Conservation (phyloP, 2,329 filamentous ascomycete species). For the Cercospora beticola region DNA sequence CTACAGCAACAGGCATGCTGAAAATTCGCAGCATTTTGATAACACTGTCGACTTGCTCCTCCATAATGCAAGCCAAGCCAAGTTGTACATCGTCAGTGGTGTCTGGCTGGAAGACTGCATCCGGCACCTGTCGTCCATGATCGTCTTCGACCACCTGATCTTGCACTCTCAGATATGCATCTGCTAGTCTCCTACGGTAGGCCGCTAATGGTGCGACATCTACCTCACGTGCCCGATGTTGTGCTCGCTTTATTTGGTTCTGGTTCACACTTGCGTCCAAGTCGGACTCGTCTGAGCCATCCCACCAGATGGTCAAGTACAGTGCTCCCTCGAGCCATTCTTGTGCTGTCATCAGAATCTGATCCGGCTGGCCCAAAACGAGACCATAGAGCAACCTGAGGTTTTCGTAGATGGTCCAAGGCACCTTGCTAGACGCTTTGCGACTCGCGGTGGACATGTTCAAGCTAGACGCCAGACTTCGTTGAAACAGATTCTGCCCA, state of each 20-base stretch:
- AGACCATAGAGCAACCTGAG: slow-evolving; percentile 78
- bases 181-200: slow-evolving; percentile 71
- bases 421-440: slow-evolving; percentile 80
- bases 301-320: slow-evolving; percentile 87
- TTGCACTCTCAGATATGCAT: slow-evolving; percentile 65
- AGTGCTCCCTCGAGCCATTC: slow-evolving; percentile 92
- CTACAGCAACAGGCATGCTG: slow-evolving; percentile 76
- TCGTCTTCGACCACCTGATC: slow-evolving; percentile 56
- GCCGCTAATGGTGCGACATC: slow-evolving; percentile 59
- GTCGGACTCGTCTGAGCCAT: slow-evolving; percentile 65
- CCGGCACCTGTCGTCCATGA: slow-evolving; percentile 2
- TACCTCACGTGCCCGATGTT: slow-evolving; percentile 45
- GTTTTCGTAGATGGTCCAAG: slow-evolving; percentile 87
- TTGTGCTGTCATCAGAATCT: slow-evolving; percentile 73
- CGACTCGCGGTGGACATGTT: slow-evolving; percentile 66
- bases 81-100: slow-evolving; percentile 74
- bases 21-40: slow-evolving; percentile 72
- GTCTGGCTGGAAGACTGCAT: slow-evolving; percentile 68
- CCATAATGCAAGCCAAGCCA: slow-evolving; percentile 75
- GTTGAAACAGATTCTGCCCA: slow-evolving; percentile 37
- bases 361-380: slow-evolving; percentile 70
- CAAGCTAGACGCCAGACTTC: slow-evolving; percentile 42
- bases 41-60: slow-evolving; percentile 75
- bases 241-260: slow-evolving; percentile 37
- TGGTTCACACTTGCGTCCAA: slow-evolving; percentile 47